Evolutionary conservation across 176 grass and related monocot genomes (phyloP).

Genomic region (Oryza australiensis): DNA sequence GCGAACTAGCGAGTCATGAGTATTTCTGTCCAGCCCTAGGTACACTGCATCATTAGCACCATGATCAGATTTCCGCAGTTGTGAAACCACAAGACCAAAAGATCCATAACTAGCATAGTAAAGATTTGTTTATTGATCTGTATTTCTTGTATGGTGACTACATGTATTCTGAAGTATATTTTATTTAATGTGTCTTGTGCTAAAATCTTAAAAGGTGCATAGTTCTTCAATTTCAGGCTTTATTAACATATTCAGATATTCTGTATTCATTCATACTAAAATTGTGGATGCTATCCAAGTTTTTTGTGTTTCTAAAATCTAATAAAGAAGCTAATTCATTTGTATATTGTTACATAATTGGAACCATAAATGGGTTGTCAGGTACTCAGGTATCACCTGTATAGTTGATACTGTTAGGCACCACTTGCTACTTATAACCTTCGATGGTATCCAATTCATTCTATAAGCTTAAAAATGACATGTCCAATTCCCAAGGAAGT

Average conservation of each 20-base stretch:
- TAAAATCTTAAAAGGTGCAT: neutral
- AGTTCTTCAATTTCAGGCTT: slow-evolving; percentile 9
- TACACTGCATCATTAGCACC: neutral
- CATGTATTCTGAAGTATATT: neutral
- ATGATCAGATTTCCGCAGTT: neutral
- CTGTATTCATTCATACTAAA: neutral
- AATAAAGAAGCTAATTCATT: neutral
- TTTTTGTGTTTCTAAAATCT: neutral
- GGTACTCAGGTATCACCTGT: neutral
- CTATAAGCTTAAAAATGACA: neutral
- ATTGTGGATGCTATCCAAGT: slow-evolving; percentile 3
- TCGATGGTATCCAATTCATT: neutral
- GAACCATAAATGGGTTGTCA: neutral
- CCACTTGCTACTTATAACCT: neutral
- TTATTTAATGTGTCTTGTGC: slow-evolving; percentile 8
- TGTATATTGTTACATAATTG: neutral
- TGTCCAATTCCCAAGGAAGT: neutral
- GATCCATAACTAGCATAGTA: neutral
- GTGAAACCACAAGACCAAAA: neutral
- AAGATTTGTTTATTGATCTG: slow-evolving; percentile 17
- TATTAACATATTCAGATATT: neutral
- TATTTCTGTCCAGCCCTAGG: too few relatives aligned
- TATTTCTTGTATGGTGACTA: slow-evolving; percentile 11
- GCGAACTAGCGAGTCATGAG: too few relatives aligned
- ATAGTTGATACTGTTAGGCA: neutral